These are phyloP conservation scores for Colletotrichum shisoi DNA, from an alignment of 2,329 filamentous ascomycete species.

Conservation along the genomic window DNA sequence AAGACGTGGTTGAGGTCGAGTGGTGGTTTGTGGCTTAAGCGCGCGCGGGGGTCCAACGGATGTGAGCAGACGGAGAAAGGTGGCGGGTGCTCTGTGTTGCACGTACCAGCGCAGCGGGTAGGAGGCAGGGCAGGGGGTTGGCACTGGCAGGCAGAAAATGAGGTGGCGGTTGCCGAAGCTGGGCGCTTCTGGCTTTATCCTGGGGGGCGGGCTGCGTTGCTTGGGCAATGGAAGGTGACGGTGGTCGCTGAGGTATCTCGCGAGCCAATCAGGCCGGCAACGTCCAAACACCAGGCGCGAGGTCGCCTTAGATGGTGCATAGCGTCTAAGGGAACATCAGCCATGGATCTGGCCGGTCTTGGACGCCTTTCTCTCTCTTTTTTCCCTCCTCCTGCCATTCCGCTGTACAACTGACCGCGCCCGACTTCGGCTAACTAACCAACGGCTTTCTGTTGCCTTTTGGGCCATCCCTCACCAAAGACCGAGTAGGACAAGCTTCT, in stretches of 20 bases:
- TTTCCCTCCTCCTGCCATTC: conserved; percentile 21
- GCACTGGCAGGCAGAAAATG: conserved; percentile 21
- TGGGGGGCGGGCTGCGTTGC: conserved; percentile 28
- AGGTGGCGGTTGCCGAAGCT: conserved; percentile 4
- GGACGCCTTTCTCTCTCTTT: conserved; percentile 22
- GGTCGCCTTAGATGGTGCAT: conserved; percentile 11
- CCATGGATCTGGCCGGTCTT: conserved; percentile 12
- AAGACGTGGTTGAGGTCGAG: background rate
- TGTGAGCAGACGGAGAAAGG: conserved; percentile 4
- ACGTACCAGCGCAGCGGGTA: conserved; percentile 3
- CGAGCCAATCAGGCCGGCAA: conserved; percentile 35
- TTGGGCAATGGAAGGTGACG: conserved; percentile 27
- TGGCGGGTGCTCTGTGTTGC: conserved; percentile 26
- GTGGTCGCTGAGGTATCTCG: conserved; percentile 23
- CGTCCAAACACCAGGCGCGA: conserved; percentile 27
- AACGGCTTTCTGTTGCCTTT: conserved; percentile 9
- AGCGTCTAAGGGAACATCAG: background rate
- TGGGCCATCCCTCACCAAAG: background rate
- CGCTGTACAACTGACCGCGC: conserved; percentile 17
- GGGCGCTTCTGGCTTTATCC: conserved; percentile 20
- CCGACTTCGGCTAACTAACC: background rate
- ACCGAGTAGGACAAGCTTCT: background rate
- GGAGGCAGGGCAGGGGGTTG: conserved; percentile 8
- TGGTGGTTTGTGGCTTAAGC: conserved; percentile 31
- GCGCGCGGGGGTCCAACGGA: conserved; percentile 24